A percentile compares a stretch with the other conserved stretches of the same genome.
These are phyloP conservation scores for Ambrosiella xylebori DNA, from an alignment of 2,329 filamentous ascomycete species.

Conservation along the genomic window DNA sequence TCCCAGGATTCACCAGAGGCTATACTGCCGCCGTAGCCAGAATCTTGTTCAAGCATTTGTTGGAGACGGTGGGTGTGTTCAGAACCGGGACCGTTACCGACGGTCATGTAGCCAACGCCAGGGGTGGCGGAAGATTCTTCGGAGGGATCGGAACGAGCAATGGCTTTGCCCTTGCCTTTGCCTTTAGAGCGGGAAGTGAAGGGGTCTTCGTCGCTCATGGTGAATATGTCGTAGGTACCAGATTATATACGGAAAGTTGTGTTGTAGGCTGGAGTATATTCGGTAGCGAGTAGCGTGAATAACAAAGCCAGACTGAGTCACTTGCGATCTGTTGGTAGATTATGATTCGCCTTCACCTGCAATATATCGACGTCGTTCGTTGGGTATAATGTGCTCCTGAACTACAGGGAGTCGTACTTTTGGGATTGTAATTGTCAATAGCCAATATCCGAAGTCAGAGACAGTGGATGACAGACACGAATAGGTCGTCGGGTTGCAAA, in stretches of 20 bases:
- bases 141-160: constrained; percentile 17
- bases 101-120: constrained; percentile 56
- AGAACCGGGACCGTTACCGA: constrained; percentile 59
- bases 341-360: too few relatives aligned
- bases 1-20: constrained; percentile 38
- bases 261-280: neutral
- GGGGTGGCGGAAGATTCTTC: constrained; percentile 16
- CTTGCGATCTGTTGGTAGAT: too few relatives aligned
- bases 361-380: too few relatives aligned
- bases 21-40: constrained; percentile 76
- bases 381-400: too few relatives aligned
- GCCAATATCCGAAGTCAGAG: too few relatives aligned
- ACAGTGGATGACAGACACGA: too few relatives aligned
- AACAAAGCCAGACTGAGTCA: too few relatives aligned
- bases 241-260: neutral
- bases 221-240: neutral
- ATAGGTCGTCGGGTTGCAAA: too few relatives aligned
- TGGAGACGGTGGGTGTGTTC: constrained; percentile 68
- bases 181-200: constrained; percentile 4
- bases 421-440: too few relatives aligned
- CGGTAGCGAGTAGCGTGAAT: neutral
- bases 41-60: constrained; percentile 69
- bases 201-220: constrained; percentile 6
- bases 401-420: too few relatives aligned
- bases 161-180: constrained; percentile 33